These are phyloP conservation scores for Pascua guehoae DNA, from an alignment of 1,284 basidiomycete genomes.

Conservation along the genomic window DNA sequence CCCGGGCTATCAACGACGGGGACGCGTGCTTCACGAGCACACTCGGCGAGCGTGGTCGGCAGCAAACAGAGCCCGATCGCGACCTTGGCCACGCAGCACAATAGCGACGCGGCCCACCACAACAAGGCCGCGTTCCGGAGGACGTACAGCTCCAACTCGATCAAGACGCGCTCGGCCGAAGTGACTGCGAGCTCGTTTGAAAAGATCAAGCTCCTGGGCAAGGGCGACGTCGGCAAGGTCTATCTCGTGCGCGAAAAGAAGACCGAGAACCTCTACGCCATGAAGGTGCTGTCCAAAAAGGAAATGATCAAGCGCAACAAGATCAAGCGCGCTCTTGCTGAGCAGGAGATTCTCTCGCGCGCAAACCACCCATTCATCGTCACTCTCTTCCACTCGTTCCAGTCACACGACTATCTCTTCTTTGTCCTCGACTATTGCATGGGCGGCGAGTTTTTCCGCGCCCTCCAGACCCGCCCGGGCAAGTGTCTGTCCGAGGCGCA, in stretches of 20 bases:
- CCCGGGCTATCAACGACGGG: constrained; percentile 33
- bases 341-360: constrained; percentile 93
- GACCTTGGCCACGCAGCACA: neutral
- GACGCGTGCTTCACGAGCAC: constrained; percentile 26
- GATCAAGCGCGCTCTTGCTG: constrained; percentile 92
- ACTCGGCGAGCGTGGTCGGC: constrained; percentile 20
- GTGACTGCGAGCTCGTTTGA: constrained; percentile 85
- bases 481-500: constrained; percentile 95
- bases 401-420: constrained; percentile 93
- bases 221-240: constrained; percentile 93
- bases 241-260: constrained; percentile 96
- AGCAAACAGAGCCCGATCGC: constrained; percentile 1
- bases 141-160: constrained; percentile 96
- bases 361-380: constrained; percentile 98
- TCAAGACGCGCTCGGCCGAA: constrained; percentile 88
- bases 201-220: constrained; percentile 91
- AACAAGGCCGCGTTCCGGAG: constrained; percentile 71
- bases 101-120: neutral
- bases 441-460: constrained; percentile 98
- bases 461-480: constrained; percentile 87
- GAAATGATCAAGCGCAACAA: constrained; percentile 99
- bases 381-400: constrained; percentile 94
- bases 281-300: constrained; percentile 96
- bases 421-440: constrained; percentile 99
- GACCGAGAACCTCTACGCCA: constrained; percentile 84